A percentile compares a stretch with the other conserved stretches of the same genome.
These are phyloP conservation scores for Catharanthus roseus DNA, from an alignment of 257 asterid species.

Conservation along the genomic window DNA sequence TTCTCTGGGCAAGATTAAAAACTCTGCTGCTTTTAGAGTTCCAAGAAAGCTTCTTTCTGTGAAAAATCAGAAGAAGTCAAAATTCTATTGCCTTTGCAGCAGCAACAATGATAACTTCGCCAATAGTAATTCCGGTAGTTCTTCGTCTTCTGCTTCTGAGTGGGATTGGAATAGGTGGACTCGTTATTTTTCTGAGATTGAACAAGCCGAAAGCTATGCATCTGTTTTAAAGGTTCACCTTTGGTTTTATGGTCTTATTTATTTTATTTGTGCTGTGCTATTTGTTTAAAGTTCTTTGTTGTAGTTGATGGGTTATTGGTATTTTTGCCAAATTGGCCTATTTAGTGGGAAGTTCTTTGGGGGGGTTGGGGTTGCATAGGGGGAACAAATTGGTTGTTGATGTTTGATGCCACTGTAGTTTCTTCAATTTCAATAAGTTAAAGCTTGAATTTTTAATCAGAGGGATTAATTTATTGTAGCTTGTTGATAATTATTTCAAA, in stretches of 20 bases:
- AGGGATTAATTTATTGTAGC: too few relatives aligned
- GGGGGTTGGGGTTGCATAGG: background rate
- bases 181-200: slow-evolving; percentile 79
- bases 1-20: slow-evolving; percentile 26
- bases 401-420: background rate
- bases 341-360: background rate
- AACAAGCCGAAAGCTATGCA: slow-evolving; percentile 76
- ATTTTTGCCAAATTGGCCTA: background rate
- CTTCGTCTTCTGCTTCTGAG: slow-evolving; percentile 38
- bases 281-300: background rate
- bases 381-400: background rate
- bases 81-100: slow-evolving; percentile 49
- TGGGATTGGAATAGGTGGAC: slow-evolving; percentile 97
- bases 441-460: background rate
- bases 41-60: slow-evolving; percentile 24
- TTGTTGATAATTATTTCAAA: background rate
- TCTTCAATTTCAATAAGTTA: background rate
- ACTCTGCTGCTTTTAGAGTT: slow-evolving; percentile 20
- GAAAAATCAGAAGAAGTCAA: slow-evolving; percentile 32
- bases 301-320: slow-evolving; percentile 3
- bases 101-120: slow-evolving; percentile 16
- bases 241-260: slow-evolving; percentile 7
- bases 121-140: slow-evolving; percentile 20
- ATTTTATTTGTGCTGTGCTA: background rate
- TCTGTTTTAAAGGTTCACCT: slow-evolving; percentile 67